A percentile compares a stretch with the other conserved stretches of the same genome.
These are phyloP conservation scores for Effrenium voratum DNA, from an alignment of 73 alveolate genomes.

Conservation along the genomic window DNA sequence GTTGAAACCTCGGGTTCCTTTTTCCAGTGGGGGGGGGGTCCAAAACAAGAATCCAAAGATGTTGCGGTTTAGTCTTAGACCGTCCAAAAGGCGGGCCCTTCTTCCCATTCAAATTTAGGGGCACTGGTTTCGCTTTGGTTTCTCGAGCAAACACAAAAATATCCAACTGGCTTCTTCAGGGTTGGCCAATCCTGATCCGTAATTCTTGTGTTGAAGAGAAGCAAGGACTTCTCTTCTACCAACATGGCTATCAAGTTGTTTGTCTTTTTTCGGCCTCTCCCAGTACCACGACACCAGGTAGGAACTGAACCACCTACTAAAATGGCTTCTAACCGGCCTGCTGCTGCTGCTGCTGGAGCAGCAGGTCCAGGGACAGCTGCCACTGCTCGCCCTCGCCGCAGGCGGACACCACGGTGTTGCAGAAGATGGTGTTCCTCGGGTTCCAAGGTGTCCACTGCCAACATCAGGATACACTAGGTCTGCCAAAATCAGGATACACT, in stretches of 20 bases:
- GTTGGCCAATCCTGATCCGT: neutral
- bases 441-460: neutral
- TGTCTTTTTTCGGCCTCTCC: neutral
- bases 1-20: too few relatives aligned
- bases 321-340: neutral
- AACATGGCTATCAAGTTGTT: neutral
- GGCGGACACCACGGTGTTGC: neutral
- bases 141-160: too few relatives aligned
- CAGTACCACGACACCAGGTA: neutral
- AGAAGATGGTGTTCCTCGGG: constrained; percentile 16
- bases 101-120: too few relatives aligned
- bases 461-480: too few relatives aligned
- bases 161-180: too few relatives aligned
- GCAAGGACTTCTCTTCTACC: neutral
- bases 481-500: too few relatives aligned
- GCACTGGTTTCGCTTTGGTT: too few relatives aligned
- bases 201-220: neutral
- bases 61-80: too few relatives aligned
- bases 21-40: too few relatives aligned
- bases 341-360: neutral
- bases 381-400: constrained; percentile 14
- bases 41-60: too few relatives aligned
- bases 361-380: constrained; percentile 16
- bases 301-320: neutral
- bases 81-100: too few relatives aligned